phyloP scores from a whole-genome alignment of 345 rosid genomes.

The Camelina neglecta region DNA sequence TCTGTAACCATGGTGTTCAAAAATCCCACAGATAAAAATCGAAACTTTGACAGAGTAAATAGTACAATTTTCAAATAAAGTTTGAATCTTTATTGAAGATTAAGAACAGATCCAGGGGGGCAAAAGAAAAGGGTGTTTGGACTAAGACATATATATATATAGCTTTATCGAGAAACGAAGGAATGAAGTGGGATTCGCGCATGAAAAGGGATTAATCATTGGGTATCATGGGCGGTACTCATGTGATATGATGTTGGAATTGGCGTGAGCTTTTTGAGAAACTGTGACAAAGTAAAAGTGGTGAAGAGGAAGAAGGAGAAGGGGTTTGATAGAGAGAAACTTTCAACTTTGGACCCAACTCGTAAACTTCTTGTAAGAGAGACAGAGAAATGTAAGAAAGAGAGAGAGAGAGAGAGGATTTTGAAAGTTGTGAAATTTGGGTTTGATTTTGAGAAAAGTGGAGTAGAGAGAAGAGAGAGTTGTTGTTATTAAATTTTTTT shows the following conservation, averaged over 20 bases:
- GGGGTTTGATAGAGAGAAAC: constrained; percentile 1
- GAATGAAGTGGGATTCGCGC: constrained; percentile 38
- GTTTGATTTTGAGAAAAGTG: constrained; percentile 35
- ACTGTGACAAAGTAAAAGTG: constrained; percentile 28
- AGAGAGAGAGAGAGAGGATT: constrained; percentile 15
- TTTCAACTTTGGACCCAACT: constrained; percentile 34
- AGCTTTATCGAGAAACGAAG: constrained; percentile 32
- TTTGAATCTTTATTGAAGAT: constrained; percentile 2
- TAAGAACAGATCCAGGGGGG: constrained; percentile 35
- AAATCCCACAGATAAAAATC: constrained; percentile 3
- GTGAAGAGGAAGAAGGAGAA: constrained; percentile 15
- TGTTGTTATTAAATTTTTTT: not conserved
- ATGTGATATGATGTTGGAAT: constrained; percentile 31
- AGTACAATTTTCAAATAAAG: constrained; percentile 5
- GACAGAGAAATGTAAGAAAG: constrained; percentile 26
- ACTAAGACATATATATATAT: constrained; percentile 1
- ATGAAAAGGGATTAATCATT: constrained; percentile 44
- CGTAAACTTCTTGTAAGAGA: constrained; percentile 27
- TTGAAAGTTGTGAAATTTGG: constrained; percentile 35
- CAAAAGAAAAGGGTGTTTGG: constrained; percentile 1
- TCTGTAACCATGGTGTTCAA: constrained; percentile 77
- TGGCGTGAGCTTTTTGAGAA: constrained; percentile 21
- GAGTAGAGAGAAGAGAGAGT: constrained; percentile 16
- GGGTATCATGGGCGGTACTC: constrained; percentile 31
- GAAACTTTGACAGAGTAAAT: constrained; percentile 28